phyloP scores from a whole-genome alignment of 176 grass and related monocot genomes.

The Eleusine indica region DNA sequence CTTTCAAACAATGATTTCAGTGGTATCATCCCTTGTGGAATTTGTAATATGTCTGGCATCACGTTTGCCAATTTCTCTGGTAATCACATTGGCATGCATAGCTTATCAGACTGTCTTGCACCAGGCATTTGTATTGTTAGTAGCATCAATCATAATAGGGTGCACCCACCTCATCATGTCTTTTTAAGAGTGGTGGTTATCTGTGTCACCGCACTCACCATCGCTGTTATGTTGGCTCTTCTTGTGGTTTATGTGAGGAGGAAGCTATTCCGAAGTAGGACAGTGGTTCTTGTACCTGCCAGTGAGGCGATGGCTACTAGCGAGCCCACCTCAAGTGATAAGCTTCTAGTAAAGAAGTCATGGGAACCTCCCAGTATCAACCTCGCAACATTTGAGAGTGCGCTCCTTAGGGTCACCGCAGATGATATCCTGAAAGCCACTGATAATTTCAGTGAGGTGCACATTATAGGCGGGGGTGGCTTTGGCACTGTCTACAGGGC shows the following conservation, averaged over 20 bases:
- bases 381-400: conserved; percentile 72
- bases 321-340: conserved; percentile 57
- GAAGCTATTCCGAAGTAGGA: conserved; percentile 47
- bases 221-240: conserved; percentile 40
- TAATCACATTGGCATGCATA: conserved; percentile 47
- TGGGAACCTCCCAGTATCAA: conserved; percentile 79
- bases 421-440: conserved; percentile 79
- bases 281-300: conserved; percentile 29
- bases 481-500: conserved; percentile 83
- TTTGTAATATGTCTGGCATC: conserved; percentile 58
- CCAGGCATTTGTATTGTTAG: conserved; percentile 37
- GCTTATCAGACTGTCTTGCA: conserved; percentile 52
- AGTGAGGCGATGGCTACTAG: conserved; percentile 28
- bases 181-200: conserved; percentile 31
- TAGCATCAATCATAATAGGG: conserved; percentile 27
- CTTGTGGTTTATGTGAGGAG: conserved; percentile 49
- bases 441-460: conserved; percentile 59
- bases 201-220: conserved; percentile 32
- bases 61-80: conserved; percentile 74
- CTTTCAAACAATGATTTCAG: conserved; percentile 72
- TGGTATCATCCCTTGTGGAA: conserved; percentile 64
- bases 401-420: conserved; percentile 56
- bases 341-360: conserved; percentile 54
- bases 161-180: conserved; percentile 39
- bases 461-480: conserved; percentile 79